Base-by-base conservation (phyloP, 768 basidiomycete species). In the Mycena leptocephala region DNA sequence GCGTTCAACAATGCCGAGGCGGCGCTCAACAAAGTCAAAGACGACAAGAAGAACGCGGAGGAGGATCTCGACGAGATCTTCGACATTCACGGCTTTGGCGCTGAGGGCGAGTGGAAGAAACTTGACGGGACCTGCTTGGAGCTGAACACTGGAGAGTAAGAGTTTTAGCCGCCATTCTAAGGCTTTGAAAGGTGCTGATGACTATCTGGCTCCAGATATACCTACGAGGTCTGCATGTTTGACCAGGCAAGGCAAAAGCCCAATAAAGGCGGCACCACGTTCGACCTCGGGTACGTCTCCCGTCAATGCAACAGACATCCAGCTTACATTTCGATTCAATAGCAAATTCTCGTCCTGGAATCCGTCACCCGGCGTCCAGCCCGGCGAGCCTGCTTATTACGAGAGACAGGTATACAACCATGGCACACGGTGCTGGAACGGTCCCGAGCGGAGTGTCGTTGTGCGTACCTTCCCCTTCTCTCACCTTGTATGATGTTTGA, bases 401-500 rank as follows among this genome's bases (percentile, higher is more conserved):
- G 85, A 90, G 58, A 93, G 92, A 80, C 97, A 98, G 80, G 84
- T 91, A 18, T 99, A 99, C 86, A 92, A 92, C 43, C 88, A 90
- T 66, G 98, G 98, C 48, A 89, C 96, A 6, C 92, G 93, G 81
- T 99, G 98, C 87, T 98, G 97, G 98, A 98, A 98, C 80, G 98
- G 98, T 1, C 98, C 98, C 5, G 91, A 95, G 77, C 92, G 98
- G 35, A 96, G 91, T 75, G 94, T 96, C 37, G 89, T 92, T 82
- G 96, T 96, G 83, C 63, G 90, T 84, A 22, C 62, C 66, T 20
- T 28, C 39, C 35, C 43, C 9, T 58, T 7, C 22, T 74, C 67
- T 35, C 14, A 20, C 18, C 24, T 20, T 55, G 46, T 18, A 14
- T n/a, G 53, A 30, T 41, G 10, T 11, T 35, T 51, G 24, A 51